Conservation (phyloP, 2,329 filamentous ascomycete species). For the Ampelomyces quisqualis region DNA sequence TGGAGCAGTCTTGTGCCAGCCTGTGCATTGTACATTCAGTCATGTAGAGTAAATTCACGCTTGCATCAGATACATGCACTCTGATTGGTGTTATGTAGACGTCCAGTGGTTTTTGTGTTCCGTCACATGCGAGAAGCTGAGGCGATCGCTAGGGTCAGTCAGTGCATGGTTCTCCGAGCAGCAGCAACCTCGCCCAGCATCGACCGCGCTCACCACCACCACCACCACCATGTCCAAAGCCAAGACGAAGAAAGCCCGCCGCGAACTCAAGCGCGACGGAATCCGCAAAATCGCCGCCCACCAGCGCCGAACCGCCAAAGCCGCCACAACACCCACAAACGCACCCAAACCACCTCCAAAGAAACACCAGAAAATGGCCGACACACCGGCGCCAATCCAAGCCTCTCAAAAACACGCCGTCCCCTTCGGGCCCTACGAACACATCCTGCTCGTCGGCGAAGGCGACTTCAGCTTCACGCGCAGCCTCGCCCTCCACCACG, state of each 20-base stretch:
- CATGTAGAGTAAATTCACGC: constrained; percentile 33
- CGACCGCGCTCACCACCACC: too few species aligned
- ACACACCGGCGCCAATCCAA: constrained; percentile 13
- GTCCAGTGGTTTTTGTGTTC: too few species aligned
- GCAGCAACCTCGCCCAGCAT: too few species aligned
- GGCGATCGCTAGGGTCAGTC: too few species aligned
- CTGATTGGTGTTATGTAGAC: too few species aligned
- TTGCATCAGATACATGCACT: constrained; percentile 12
- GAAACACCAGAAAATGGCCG: constrained; percentile 12
- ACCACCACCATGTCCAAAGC: constrained; percentile 35
- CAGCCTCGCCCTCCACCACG: constrained; percentile 65
- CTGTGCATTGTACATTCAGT: constrained; percentile 41
- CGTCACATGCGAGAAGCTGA: constrained; percentile 11
- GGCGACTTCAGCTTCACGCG: constrained; percentile 77
- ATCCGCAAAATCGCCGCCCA: constrained; percentile 29
- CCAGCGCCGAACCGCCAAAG: constrained; percentile 28
- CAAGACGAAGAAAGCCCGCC: constrained; percentile 37
- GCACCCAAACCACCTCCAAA: constrained; percentile 12
- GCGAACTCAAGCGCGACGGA: constrained; percentile 38
- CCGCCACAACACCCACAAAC: constrained; percentile 10
- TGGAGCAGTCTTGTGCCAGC: constrained; percentile 18
- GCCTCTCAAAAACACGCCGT: constrained; percentile 55
- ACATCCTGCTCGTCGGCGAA: constrained; percentile 76
- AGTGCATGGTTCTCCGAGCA: constrained; percentile 13
- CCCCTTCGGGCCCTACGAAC: constrained; percentile 66